Conservation (phyloP, 805 yeast species). For the Hanseniaspora thailandica region DNA sequence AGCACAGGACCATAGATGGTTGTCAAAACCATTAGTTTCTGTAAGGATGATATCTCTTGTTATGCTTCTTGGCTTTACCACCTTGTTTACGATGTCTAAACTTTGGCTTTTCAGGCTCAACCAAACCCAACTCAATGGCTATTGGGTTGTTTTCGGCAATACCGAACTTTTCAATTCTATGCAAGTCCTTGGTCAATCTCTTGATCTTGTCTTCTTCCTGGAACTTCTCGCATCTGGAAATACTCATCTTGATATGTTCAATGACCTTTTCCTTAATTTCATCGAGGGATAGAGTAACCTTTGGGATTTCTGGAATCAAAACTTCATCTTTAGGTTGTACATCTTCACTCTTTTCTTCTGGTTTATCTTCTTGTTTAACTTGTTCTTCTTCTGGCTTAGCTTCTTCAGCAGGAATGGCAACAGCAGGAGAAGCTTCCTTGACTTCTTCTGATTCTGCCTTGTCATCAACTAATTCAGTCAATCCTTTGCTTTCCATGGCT, state of each 20-base stretch:
- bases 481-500: slow-evolving; percentile 34
- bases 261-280: slow-evolving; percentile 59
- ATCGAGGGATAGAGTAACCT: slow-evolving; percentile 40
- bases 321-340: slow-evolving; percentile 13
- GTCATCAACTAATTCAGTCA: slow-evolving; percentile 19
- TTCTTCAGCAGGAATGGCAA: slow-evolving; percentile 2
- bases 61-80: neutral
- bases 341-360: neutral
- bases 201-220: slow-evolving; percentile 44
- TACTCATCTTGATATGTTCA: slow-evolving; percentile 52
- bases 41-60: slow-evolving; percentile 10
- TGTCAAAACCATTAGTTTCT: neutral
- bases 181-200: slow-evolving; percentile 42
- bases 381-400: slow-evolving; percentile 14
- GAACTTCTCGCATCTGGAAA: slow-evolving; percentile 65
- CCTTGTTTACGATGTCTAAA: too few species aligned
- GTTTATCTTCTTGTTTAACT: slow-evolving; percentile 10
- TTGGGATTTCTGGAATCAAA: slow-evolving; percentile 14
- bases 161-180: slow-evolving; percentile 66
- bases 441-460: slow-evolving; percentile 7
- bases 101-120: slow-evolving; percentile 24
- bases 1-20: neutral
- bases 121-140: slow-evolving; percentile 56
- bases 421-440: neutral
- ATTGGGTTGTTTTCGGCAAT: slow-evolving; percentile 53